A percentile compares a stretch with the other conserved stretches of the same genome.
Evolutionary conservation across 495 filamentous ascomycete genomes (phyloP).

Genomic region (Neurospora pannonica): DNA sequence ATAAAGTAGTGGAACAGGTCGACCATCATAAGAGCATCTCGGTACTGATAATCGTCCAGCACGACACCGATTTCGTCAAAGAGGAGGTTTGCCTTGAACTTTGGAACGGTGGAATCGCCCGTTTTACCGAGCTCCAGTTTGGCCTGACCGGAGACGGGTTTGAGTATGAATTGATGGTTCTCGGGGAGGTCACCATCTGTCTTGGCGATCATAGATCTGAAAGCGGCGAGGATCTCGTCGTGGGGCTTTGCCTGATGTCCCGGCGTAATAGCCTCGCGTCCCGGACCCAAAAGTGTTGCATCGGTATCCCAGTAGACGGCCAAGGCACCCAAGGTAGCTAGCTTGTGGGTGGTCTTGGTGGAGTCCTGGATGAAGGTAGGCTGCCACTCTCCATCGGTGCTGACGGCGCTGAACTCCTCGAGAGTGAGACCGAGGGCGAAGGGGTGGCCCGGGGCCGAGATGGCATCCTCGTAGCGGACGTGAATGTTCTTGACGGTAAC

Average conservation of each 20-base stretch:
- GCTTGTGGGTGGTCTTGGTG: slow-evolving; percentile 73
- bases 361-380: slow-evolving; percentile 90
- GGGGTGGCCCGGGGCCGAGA: slow-evolving; percentile 87
- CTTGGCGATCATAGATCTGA: slow-evolving; percentile 67
- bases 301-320: slow-evolving; percentile 98
- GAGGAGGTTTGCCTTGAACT: slow-evolving; percentile 79
- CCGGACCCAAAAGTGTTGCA: slow-evolving; percentile 67
- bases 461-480: slow-evolving; percentile 93
- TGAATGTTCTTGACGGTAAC: slow-evolving; percentile 97
- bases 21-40: slow-evolving; percentile 93
- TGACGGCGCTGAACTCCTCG: slow-evolving; percentile 91
- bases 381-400: slow-evolving; percentile 86
- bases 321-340: slow-evolving; percentile 76
- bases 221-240: slow-evolving; percentile 62
- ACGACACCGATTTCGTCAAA: slow-evolving; percentile 96
- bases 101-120: slow-evolving; percentile 66
- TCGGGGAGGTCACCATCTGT: slow-evolving; percentile 40
- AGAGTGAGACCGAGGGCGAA: slow-evolving; percentile 88
- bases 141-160: slow-evolving; percentile 85
- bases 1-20: slow-evolving; percentile 98
- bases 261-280: slow-evolving; percentile 57
- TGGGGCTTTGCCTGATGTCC: slow-evolving; percentile 41
- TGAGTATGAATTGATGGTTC: slow-evolving; percentile 86
- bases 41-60: slow-evolving; percentile 91
- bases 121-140: slow-evolving; percentile 91